These are phyloP conservation scores for Telfairia occidentalis DNA, from an alignment of 331 rosid genomes.

Conservation along the genomic window DNA sequence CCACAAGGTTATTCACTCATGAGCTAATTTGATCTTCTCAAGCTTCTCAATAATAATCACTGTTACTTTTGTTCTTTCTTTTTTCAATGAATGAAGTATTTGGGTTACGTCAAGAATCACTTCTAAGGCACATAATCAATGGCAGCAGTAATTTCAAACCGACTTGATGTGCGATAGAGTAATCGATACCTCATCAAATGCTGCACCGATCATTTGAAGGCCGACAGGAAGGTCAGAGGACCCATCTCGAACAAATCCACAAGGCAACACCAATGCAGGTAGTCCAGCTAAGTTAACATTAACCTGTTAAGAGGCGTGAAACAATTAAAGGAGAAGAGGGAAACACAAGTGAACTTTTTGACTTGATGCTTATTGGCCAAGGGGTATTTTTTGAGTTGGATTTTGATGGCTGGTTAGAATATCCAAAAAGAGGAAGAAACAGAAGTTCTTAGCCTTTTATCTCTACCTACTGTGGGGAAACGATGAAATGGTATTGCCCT, in stretches of 20 bases:
- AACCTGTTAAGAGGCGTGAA: slow-evolving; percentile 34
- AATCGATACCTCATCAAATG: slow-evolving; percentile 71
- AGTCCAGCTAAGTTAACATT: slow-evolving; percentile 94
- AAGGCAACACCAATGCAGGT: slow-evolving; percentile 91
- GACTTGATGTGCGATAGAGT: background rate
- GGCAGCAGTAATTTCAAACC: background rate
- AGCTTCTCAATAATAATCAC: background rate
- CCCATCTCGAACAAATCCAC: slow-evolving; percentile 82
- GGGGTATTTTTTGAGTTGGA: no score
- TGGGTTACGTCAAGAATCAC: background rate
- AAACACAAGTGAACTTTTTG: background rate
- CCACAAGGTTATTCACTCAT: background rate
- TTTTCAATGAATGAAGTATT: background rate
- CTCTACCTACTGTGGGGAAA: no score
- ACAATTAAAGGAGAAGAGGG: background rate
- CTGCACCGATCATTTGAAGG: slow-evolving; percentile 88
- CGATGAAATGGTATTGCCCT: no score
- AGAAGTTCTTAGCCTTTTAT: no score
- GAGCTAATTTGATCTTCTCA: background rate
- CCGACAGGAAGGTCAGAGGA: slow-evolving; percentile 84
- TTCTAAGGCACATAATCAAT: background rate
- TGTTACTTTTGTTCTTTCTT: background rate
- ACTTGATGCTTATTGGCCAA: background rate
- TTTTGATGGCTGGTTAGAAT: no score
- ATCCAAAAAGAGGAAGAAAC: no score